Percentiles rank a stretch among this genome's conserved stretches.
Conservation (phyloP, 768 basidiomycete species). For the Lactarius vividus region DNA sequence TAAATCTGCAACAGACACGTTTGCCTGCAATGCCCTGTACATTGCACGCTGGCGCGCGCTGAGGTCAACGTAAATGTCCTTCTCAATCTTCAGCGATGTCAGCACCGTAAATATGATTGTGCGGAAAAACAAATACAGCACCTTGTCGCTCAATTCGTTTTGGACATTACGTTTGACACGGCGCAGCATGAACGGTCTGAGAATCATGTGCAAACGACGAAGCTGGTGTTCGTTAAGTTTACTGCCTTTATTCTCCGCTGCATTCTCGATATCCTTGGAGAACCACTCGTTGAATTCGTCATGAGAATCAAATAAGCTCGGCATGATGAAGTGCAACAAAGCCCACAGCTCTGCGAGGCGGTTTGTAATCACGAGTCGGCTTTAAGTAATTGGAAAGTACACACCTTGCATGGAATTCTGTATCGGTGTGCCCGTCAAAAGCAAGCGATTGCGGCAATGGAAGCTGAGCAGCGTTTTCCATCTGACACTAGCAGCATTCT, state of each 20-base stretch:
- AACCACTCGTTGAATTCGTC: slow-evolving; percentile 99
- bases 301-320: slow-evolving; percentile 96
- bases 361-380: not conserved
- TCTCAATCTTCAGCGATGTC: slow-evolving; percentile 72
- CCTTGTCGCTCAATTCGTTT: slow-evolving; percentile 99
- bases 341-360: slow-evolving; percentile 85
- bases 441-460: slow-evolving; percentile 90
- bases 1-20: slow-evolving; percentile 93
- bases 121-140: slow-evolving; percentile 32
- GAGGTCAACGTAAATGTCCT: slow-evolving; percentile 91
- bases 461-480: slow-evolving; percentile 98
- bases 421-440: slow-evolving; percentile 96
- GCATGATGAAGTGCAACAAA: slow-evolving; percentile 99
- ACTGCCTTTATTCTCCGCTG: slow-evolving; percentile 85
- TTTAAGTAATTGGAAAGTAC: slow-evolving; percentile 23
- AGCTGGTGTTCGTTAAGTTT: slow-evolving; percentile 94
- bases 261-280: slow-evolving; percentile 98
- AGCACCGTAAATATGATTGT: not conserved
- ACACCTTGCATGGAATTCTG: slow-evolving; percentile 99
- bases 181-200: slow-evolving; percentile 98
- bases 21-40: slow-evolving; percentile 86
- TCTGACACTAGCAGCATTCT: slow-evolving; percentile 91
- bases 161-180: slow-evolving; percentile 99
- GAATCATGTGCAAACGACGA: slow-evolving; percentile 93
- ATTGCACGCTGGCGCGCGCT: slow-evolving; percentile 89